phyloP scores from a whole-genome alignment of 2,329 filamentous ascomycete genomes.

The Trichoderma sp. region DNA sequence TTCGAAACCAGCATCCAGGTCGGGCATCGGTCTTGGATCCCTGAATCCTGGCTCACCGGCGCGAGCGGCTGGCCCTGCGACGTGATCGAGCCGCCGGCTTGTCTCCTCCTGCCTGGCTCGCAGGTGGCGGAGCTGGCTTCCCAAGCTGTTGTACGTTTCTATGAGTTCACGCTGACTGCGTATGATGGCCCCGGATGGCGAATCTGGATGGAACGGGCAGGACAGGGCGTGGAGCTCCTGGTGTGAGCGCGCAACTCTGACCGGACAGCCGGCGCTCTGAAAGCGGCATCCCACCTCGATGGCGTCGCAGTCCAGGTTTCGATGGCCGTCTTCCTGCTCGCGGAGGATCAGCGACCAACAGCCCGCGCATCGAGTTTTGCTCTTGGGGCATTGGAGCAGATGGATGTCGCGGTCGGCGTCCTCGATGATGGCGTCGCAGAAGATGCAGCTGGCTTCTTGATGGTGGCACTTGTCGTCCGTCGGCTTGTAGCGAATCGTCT shows the following conservation, averaged over 20 bases:
- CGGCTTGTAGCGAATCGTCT: slow-evolving; percentile 55
- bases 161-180: slow-evolving; percentile 53
- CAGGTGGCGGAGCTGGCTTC: slow-evolving; percentile 42
- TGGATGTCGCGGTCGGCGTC: slow-evolving; percentile 47
- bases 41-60: slow-evolving; percentile 40
- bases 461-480: slow-evolving; percentile 59
- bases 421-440: slow-evolving; percentile 55
- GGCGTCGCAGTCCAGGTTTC: slow-evolving; percentile 53
- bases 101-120: slow-evolving; percentile 42
- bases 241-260: slow-evolving; percentile 40
- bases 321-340: slow-evolving; percentile 52
- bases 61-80: slow-evolving; percentile 46
- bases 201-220: slow-evolving; percentile 56
- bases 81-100: slow-evolving; percentile 41
- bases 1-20: slow-evolving; percentile 52
- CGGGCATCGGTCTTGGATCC: slow-evolving; percentile 51
- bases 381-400: slow-evolving; percentile 48
- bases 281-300: slow-evolving; percentile 53
- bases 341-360: slow-evolving; percentile 52
- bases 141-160: slow-evolving; percentile 44
- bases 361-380: slow-evolving; percentile 52
- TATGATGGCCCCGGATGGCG: slow-evolving; percentile 55
- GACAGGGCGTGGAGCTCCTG: slow-evolving; percentile 50
- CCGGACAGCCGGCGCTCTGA: slow-evolving; percentile 43
- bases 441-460: slow-evolving; percentile 52